A percentile compares a stretch with the other conserved stretches of the same genome.
These are phyloP conservation scores for Pelargonium nanum DNA, from an alignment of 345 rosid species.

Conservation along the genomic window DNA sequence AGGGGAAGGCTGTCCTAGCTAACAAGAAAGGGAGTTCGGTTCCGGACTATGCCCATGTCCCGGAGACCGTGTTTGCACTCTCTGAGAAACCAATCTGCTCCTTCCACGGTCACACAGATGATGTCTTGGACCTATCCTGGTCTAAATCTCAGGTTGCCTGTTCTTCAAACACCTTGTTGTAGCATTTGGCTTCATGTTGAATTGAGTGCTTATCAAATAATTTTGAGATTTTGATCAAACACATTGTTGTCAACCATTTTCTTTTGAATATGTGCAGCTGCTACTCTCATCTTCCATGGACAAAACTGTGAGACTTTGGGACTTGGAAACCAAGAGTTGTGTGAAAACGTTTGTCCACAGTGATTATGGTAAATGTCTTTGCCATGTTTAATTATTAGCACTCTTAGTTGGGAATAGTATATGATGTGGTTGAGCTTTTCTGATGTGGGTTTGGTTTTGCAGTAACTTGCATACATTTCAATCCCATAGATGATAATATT, in stretches of 20 bases:
- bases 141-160: slow-evolving; percentile 69
- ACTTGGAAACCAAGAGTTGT: slow-evolving; percentile 66
- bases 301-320: slow-evolving; percentile 95
- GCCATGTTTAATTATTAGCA: background rate
- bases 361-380: slow-evolving; percentile 58
- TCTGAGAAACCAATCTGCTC: slow-evolving; percentile 82
- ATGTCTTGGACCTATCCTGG: slow-evolving; percentile 90
- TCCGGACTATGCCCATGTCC: slow-evolving; percentile 81
- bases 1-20: slow-evolving; percentile 39
- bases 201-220: too few species aligned
- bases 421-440: too few species aligned
- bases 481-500: slow-evolving; percentile 75
- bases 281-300: slow-evolving; percentile 96
- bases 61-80: slow-evolving; percentile 67
- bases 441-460: slow-evolving; percentile 8
- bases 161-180: background rate
- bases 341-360: slow-evolving; percentile 83
- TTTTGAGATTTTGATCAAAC: too few species aligned
- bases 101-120: slow-evolving; percentile 76
- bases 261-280: slow-evolving; percentile 33
- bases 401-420: background rate
- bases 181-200: background rate
- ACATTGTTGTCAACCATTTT: too few species aligned
- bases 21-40: slow-evolving; percentile 30
- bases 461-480: slow-evolving; percentile 96